Conservation (phyloP, 2,329 filamentous ascomycete species). For the Zopfia rhizophila region DNA sequence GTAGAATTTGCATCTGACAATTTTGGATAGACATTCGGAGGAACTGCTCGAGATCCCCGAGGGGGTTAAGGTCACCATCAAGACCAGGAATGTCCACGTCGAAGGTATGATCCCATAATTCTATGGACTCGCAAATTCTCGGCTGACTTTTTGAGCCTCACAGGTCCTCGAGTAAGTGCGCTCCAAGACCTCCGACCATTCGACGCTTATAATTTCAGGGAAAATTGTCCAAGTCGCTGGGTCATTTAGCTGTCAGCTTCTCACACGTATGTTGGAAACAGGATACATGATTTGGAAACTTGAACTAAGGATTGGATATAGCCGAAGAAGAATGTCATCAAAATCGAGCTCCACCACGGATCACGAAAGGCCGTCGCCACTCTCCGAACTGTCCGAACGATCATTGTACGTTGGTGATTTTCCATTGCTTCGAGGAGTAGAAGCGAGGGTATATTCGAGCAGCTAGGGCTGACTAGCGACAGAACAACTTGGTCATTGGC, state of each 20-base stretch:
- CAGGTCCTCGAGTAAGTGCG: conserved; percentile 46
- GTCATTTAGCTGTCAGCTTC: conserved; percentile 97
- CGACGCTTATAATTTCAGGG: conserved; percentile 62
- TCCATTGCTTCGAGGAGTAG: conserved; percentile 1
- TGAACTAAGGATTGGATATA: conserved; percentile 33
- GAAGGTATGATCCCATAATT: conserved; percentile 82
- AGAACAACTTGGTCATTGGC: conserved; percentile 95
- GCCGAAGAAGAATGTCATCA: conserved; percentile 85
- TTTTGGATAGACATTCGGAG: conserved; percentile 76
- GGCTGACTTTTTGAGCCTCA: conserved; percentile 26
- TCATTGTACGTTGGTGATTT: conserved; percentile 69
- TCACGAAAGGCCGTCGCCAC: conserved; percentile 97
- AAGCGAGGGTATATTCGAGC: conserved; percentile 7
- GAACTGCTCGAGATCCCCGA: conserved; percentile 96
- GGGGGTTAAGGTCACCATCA: conserved; percentile 97
- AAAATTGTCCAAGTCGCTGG: conserved; percentile 97
- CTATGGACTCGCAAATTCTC: conserved; percentile 22
- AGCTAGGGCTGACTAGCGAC: conserved; percentile 32
- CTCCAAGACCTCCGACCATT: conserved; percentile 16
- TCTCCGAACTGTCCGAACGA: conserved; percentile 95
- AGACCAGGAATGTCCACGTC: conserved; percentile 95
- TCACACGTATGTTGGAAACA: conserved; percentile 62
- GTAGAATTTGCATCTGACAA: conserved; percentile 50
- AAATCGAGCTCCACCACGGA: conserved; percentile 99
- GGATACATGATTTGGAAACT: conserved; percentile 6